Conservation (phyloP, 108 stramenopile species). For the Cyclotella baltica region DNA sequence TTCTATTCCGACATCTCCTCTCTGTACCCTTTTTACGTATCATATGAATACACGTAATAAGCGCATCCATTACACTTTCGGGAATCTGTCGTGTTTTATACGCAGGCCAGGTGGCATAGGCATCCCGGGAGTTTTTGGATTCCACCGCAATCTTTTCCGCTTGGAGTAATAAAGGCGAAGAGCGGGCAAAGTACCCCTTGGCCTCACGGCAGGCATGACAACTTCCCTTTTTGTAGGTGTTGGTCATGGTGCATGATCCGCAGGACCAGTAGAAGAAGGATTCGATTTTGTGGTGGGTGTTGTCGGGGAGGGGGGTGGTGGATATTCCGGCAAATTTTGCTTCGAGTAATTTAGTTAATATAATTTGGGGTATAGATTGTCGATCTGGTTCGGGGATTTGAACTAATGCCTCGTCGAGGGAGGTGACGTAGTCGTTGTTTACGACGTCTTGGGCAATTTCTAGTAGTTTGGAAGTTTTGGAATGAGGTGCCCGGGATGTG, state of each 20-base stretch:
- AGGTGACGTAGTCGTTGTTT: slow-evolving; percentile 10
- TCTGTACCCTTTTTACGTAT: slow-evolving; percentile 24
- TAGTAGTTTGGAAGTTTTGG: slow-evolving; percentile 31
- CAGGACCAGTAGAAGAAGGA: slow-evolving; percentile 53
- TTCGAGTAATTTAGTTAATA: slow-evolving; percentile 28
- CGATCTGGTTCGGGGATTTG: slow-evolving; percentile 23
- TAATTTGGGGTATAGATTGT: slow-evolving; percentile 31
- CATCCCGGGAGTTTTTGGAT: slow-evolving; percentile 26
- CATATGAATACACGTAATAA: slow-evolving; percentile 41
- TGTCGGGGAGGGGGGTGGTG: slow-evolving; percentile 6
- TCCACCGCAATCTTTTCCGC: slow-evolving; percentile 36
- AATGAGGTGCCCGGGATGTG: neutral
- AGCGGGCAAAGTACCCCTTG: slow-evolving; percentile 13
- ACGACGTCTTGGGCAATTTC: slow-evolving; percentile 27
- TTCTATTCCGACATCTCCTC: slow-evolving; percentile 38
- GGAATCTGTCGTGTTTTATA: slow-evolving; percentile 37
- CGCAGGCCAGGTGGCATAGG: slow-evolving; percentile 19
- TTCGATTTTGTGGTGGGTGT: slow-evolving; percentile 23
- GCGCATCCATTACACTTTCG: slow-evolving; percentile 29
- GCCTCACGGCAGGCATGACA: slow-evolving; percentile 36
- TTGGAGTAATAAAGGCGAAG: slow-evolving; percentile 34
- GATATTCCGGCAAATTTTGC: slow-evolving; percentile 13
- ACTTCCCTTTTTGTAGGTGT: slow-evolving; percentile 30
- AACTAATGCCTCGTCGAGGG: slow-evolving; percentile 26
- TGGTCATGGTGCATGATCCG: slow-evolving; percentile 44